These are phyloP conservation scores for Termitomyces sp. DNA, from an alignment of 768 basidiomycete species.

Conservation along the genomic window DNA sequence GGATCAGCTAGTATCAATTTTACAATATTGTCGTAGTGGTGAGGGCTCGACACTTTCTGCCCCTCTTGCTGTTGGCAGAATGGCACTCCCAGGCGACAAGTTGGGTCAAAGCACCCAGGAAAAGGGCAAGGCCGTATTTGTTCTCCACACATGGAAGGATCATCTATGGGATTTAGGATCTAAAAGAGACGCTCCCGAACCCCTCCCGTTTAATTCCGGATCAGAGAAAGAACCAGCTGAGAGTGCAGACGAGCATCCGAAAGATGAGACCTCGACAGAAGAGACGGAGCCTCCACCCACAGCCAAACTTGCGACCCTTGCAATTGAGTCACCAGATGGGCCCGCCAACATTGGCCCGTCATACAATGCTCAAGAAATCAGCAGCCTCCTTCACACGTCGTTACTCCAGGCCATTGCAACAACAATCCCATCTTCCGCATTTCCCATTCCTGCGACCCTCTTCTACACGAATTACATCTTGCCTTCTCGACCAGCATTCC, in stretches of 20 bases:
- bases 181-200: slow-evolving; percentile 55
- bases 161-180: slow-evolving; percentile 68
- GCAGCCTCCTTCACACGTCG: slow-evolving; percentile 52
- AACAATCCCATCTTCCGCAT: slow-evolving; percentile 45
- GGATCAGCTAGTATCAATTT: slow-evolving; percentile 60
- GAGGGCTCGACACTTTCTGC: slow-evolving; percentile 37
- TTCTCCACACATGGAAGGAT: slow-evolving; percentile 78
- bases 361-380: slow-evolving; percentile 45
- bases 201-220: slow-evolving; percentile 20
- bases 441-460: slow-evolving; percentile 73
- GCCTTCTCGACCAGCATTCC: slow-evolving; percentile 75
- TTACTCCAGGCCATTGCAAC: slow-evolving; percentile 63
- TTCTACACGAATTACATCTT: slow-evolving; percentile 78
- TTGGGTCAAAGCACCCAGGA: slow-evolving; percentile 37
- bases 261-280: slow-evolving; percentile 5
- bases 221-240: slow-evolving; percentile 5
- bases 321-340: slow-evolving; percentile 2
- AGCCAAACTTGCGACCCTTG: slow-evolving; percentile 8
- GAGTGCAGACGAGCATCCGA: slow-evolving; percentile 15
- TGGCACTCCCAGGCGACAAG: slow-evolving; percentile 54
- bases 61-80: slow-evolving; percentile 74
- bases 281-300: not conserved
- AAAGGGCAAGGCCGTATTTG: slow-evolving; percentile 76
- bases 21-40: slow-evolving; percentile 39
- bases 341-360: slow-evolving; percentile 5